Evolutionary conservation across 495 filamentous ascomycete genomes (phyloP), one percentile per base, ranked within the genome.

Genomic region (Extremus antarcticus): DNA sequence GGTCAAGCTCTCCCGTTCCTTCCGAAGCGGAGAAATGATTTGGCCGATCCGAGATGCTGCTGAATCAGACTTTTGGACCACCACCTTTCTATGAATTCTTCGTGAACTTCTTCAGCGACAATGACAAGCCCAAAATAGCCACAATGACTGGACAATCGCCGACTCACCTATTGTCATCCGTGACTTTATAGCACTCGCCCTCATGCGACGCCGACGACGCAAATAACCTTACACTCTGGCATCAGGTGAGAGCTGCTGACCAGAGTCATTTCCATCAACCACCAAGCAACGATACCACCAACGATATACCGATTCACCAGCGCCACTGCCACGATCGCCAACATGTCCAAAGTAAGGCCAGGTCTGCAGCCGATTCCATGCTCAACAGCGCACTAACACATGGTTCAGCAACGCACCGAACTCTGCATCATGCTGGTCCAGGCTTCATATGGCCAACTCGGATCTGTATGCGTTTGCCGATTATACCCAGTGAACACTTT

Each of bases 381-480:
- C 7, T 35, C 29, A 45, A 45, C 59, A 50, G 47, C 46, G 16
- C 15, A 51, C 47, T 38, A 47, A 43, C 43, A 43, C 52, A 21
- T 41, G 3, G 17, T 32, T 3, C 43, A 71, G 69, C 51, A 68
- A 39, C 58, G 70, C 43, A 77, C 79, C 64, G 86, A 97, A 78
- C 84, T 97, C 50, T 94, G 88, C 71, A 75, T 81, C 70, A 81
- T 95, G 63, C 78, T 96, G n/a, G 81, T 96, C 45, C 78, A 88
- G 56, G 88, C 95, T 63, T 77, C 85, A 20, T 88, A 90, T 69
- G 92, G 92, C 60, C 86, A 94, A 64, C 77, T 98, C 24, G 85
- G 87, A 49, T 87, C 87, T 65, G 91, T 97, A 84, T 63, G 88
- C 76, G 32, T 20, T 45, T 45, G 17, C 45, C 19, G 41, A n/a